These are phyloP conservation scores for Colletotrichum tropicale DNA, from an alignment of 2,329 filamentous ascomycete genomes.

Conservation along the genomic window DNA sequence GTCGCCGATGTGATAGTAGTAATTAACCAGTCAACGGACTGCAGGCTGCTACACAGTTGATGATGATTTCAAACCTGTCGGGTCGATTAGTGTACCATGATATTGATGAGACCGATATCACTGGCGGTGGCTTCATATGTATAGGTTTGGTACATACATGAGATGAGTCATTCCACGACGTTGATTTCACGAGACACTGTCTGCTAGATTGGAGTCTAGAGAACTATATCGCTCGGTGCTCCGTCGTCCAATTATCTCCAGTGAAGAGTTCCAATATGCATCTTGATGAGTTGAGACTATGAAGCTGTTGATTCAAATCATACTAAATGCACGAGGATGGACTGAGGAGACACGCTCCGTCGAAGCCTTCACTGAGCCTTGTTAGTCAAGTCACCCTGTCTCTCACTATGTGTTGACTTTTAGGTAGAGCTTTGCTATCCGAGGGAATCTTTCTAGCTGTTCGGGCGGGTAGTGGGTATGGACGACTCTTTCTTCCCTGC, in stretches of 20 bases:
- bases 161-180: fast-evolving
- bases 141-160: not conserved
- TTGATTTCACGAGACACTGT: not conserved
- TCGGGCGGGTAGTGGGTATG: too few species aligned
- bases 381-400: fast-evolving
- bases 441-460: too few species aligned
- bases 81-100: not conserved
- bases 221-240: fast-evolving
- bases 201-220: not conserved
- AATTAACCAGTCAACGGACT: too few species aligned
- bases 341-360: not conserved
- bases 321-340: not conserved
- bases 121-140: not conserved
- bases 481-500: too few species aligned
- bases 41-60: not conserved
- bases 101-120: not conserved
- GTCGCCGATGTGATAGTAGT: not conserved
- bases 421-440: too few species aligned
- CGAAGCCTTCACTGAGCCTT: not conserved
- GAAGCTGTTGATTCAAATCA: not conserved
- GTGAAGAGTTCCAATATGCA: not conserved
- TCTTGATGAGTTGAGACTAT: not conserved
- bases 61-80: not conserved
- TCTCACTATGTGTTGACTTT: too few species aligned
- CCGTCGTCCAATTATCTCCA: not conserved